These are phyloP conservation scores for Borovskyia barvae DNA, from an alignment of 208 protist genomes.

Conservation along the genomic window DNA sequence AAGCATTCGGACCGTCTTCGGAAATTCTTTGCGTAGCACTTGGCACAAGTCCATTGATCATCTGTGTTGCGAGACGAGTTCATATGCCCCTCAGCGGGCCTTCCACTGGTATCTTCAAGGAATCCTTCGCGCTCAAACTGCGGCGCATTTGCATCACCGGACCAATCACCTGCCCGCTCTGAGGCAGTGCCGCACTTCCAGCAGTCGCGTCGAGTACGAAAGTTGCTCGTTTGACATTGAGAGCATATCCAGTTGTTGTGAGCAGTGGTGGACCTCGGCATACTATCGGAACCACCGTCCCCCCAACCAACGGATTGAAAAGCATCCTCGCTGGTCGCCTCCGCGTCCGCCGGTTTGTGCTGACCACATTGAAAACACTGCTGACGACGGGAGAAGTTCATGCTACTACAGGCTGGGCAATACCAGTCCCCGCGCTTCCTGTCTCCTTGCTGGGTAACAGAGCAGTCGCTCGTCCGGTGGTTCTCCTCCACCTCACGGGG, in stretches of 20 bases:
- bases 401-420: slow-evolving; percentile 56
- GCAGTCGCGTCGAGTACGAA: slow-evolving; percentile 74
- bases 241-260: slow-evolving; percentile 86
- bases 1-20: slow-evolving; percentile 58
- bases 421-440: slow-evolving; percentile 55
- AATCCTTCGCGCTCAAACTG: slow-evolving; percentile 81
- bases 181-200: slow-evolving; percentile 77
- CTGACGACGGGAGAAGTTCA: slow-evolving; percentile 72
- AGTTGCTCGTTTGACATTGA: slow-evolving; percentile 80
- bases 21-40: slow-evolving; percentile 87
- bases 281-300: too few species aligned
- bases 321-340: not conserved
- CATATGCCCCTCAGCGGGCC: slow-evolving; percentile 35
- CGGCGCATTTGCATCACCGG: slow-evolving; percentile 15
- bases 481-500: slow-evolving; percentile 23
- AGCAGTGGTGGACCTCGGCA: not conserved
- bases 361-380: slow-evolving; percentile 82
- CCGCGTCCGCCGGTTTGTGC: too few species aligned
- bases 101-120: slow-evolving; percentile 32
- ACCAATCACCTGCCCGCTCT: slow-evolving; percentile 21
- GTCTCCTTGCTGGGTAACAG: slow-evolving; percentile 6
- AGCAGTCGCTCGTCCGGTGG: not conserved
- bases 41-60: slow-evolving; percentile 77
- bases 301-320: slow-evolving; percentile 6
- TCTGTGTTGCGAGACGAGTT: slow-evolving; percentile 43